A percentile compares a stretch with the other conserved stretches of the same genome.
Evolutionary conservation across 139 green algal genomes (phyloP).

Genomic region (Mesotaenium endlicherianum): DNA sequence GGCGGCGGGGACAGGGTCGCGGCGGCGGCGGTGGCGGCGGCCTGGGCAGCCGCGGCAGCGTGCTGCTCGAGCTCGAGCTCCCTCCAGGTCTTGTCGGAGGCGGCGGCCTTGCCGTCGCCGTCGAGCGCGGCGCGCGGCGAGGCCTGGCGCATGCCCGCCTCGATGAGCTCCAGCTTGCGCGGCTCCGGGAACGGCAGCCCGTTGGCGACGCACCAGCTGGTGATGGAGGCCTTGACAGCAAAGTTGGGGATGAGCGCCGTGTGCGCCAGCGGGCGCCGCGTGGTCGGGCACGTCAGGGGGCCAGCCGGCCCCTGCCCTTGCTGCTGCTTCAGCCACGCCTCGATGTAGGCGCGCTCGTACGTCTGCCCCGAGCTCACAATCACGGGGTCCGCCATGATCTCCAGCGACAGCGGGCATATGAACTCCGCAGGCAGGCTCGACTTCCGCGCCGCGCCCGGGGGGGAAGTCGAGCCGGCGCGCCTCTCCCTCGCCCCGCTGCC

Average conservation of each 20-base stretch:
- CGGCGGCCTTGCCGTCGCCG: too few species aligned
- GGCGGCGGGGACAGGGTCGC: too few species aligned
- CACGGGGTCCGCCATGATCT: conserved; percentile 43
- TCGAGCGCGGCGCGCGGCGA: too few species aligned
- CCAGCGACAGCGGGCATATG: conserved; percentile 30
- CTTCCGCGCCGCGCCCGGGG: too few species aligned
- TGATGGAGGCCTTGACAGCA: not conserved
- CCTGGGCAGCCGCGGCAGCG: not conserved
- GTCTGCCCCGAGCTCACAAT: conserved; percentile 34
- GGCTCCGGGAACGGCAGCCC: not conserved
- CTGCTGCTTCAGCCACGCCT: conserved; percentile 10
- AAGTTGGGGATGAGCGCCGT: not conserved
- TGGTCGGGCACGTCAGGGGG: conserved; percentile 25
- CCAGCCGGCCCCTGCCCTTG: not conserved
- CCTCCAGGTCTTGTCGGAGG: too few species aligned
- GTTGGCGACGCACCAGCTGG: conserved; percentile 3
- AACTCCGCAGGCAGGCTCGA: not conserved
- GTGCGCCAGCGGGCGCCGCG: not conserved
- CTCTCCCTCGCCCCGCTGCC: not conserved
- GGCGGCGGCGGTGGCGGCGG: too few species aligned
- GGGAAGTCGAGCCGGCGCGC: not conserved
- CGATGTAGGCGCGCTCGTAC: conserved; percentile 31
- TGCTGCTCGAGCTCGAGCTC: not conserved
- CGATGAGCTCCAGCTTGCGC: not conserved
- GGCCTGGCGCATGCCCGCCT: too few species aligned